A percentile compares a stretch with the other conserved stretches of the same genome.
These are phyloP conservation scores for Penicillium macrosclerotiorum DNA, from an alignment of 495 filamentous ascomycete genomes.

Conservation along the genomic window DNA sequence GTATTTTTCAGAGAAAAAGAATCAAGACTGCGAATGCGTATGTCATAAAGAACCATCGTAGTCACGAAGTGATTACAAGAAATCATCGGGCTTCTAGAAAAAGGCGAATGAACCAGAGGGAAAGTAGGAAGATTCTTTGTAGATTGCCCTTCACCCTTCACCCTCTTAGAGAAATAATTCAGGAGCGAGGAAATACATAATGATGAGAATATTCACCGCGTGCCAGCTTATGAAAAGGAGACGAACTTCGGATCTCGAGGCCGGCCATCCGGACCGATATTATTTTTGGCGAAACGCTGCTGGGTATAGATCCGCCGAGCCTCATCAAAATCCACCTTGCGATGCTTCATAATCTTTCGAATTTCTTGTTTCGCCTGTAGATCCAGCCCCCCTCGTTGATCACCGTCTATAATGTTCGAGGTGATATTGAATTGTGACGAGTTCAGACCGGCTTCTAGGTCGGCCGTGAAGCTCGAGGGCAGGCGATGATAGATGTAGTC, in stretches of 20 bases:
- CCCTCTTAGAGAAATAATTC: no score
- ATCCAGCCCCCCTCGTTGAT: slow-evolving; percentile 78
- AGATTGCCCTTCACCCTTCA: no score
- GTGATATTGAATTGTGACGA: slow-evolving; percentile 77
- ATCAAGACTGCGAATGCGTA: no score
- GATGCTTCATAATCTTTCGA: slow-evolving; percentile 79
- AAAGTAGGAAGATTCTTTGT: background rate
- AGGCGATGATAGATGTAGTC: slow-evolving; percentile 70
- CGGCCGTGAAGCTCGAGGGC: slow-evolving; percentile 68
- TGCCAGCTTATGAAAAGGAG: slow-evolving; percentile 67
- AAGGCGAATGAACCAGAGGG: no score
- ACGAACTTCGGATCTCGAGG: slow-evolving; percentile 95
- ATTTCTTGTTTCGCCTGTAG: slow-evolving; percentile 74
- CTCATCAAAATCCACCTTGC: slow-evolving; percentile 81
- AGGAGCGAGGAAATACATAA: background rate
- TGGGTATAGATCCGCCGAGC: slow-evolving; percentile 81
- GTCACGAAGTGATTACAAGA: no score
- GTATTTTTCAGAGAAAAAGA: no score
- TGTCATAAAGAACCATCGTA: no score
- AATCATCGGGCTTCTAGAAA: no score
- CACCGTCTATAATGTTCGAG: slow-evolving; percentile 73
- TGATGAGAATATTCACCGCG: background rate
- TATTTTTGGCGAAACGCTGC: slow-evolving; percentile 77
- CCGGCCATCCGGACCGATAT: slow-evolving; percentile 82
- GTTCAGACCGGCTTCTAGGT: slow-evolving; percentile 82